A percentile compares a stretch with the other conserved stretches of the same genome.
These are phyloP conservation scores for Solanum corneliomulleri DNA, from an alignment of 257 asterid genomes.

Conservation along the genomic window DNA sequence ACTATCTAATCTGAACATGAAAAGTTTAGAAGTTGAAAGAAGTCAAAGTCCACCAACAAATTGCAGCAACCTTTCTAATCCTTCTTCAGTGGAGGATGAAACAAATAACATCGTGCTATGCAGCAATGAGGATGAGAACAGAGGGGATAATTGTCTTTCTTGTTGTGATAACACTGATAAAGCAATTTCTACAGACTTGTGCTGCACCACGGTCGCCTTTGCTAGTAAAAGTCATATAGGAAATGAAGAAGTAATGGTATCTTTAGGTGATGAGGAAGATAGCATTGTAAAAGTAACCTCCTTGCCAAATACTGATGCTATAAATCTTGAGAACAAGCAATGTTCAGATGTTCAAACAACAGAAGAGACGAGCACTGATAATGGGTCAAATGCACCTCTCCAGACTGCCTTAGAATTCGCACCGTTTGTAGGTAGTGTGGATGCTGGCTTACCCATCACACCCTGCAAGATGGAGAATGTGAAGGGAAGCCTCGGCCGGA, in stretches of 20 bases:
- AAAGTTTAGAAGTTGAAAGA: slow-evolving; percentile 34
- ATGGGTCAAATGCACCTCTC: slow-evolving; percentile 28
- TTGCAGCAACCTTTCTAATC: slow-evolving; percentile 83
- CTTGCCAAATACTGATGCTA: slow-evolving; percentile 2
- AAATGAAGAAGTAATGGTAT: slow-evolving; percentile 12
- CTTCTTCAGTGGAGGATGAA: slow-evolving; percentile 83
- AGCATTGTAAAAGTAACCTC: slow-evolving; percentile 18
- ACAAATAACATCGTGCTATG: slow-evolving; percentile 38
- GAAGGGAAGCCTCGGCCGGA: slow-evolving; percentile 34
- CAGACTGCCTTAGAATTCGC: slow-evolving; percentile 35
- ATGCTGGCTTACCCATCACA: slow-evolving; percentile 37
- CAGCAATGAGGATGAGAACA: slow-evolving; percentile 30
- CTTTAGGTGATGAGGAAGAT: slow-evolving; percentile 33
- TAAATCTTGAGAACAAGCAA: slow-evolving; percentile 15
- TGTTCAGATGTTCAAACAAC: slow-evolving; percentile 18
- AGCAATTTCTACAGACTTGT: slow-evolving; percentile 15
- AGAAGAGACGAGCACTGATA: slow-evolving; percentile 35
- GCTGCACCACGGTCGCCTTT: not conserved
- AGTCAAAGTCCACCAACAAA: slow-evolving; percentile 55
- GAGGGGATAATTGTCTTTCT: slow-evolving; percentile 29
- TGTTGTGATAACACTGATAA: slow-evolving; percentile 20
- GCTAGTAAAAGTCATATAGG: slow-evolving; percentile 21
- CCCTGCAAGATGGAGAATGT: slow-evolving; percentile 48
- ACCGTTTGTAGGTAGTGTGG: slow-evolving; percentile 20
- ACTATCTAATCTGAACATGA: slow-evolving; percentile 15